Percentiles rank a stretch among this genome's conserved stretches.
Conservation (phyloP, 78 protist species). For the Bodo saltans region DNA sequence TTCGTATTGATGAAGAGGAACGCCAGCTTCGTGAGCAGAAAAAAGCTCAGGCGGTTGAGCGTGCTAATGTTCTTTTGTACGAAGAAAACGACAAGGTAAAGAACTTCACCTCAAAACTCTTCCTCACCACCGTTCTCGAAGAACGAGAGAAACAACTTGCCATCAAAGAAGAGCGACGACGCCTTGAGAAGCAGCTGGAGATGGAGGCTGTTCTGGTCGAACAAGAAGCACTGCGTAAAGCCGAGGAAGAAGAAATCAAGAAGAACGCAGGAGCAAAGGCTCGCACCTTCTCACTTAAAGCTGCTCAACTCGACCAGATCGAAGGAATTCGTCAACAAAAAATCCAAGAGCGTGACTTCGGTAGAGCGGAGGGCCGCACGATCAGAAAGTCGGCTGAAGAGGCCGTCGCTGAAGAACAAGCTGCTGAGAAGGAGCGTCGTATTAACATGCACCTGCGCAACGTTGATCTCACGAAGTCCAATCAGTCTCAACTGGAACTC, state of each 20-base stretch:
- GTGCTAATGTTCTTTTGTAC: conserved; percentile 9
- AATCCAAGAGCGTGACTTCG: background rate
- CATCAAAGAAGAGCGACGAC: background rate
- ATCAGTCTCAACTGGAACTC: background rate
- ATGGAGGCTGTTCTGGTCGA: background rate
- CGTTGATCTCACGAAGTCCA: background rate
- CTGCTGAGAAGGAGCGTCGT: background rate
- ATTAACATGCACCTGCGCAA: background rate
- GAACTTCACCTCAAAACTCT: conserved; percentile 4
- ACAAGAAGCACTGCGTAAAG: background rate
- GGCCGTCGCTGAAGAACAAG: background rate
- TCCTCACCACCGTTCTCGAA: background rate
- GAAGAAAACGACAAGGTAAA: conserved; percentile 15
- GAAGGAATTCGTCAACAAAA: background rate
- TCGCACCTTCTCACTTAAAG: background rate
- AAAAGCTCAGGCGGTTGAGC: background rate
- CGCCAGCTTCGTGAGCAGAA: background rate
- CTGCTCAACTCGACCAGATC: background rate
- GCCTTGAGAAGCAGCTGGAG: background rate
- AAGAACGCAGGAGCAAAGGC: background rate
- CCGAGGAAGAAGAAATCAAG: background rate
- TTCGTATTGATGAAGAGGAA: background rate
- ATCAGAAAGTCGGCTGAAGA: background rate
- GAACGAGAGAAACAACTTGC: conserved; percentile 3
- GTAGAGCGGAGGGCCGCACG: background rate